Conservation (phyloP, 2,329 filamentous ascomycete species). For the Lasiodiplodia sp. region DNA sequence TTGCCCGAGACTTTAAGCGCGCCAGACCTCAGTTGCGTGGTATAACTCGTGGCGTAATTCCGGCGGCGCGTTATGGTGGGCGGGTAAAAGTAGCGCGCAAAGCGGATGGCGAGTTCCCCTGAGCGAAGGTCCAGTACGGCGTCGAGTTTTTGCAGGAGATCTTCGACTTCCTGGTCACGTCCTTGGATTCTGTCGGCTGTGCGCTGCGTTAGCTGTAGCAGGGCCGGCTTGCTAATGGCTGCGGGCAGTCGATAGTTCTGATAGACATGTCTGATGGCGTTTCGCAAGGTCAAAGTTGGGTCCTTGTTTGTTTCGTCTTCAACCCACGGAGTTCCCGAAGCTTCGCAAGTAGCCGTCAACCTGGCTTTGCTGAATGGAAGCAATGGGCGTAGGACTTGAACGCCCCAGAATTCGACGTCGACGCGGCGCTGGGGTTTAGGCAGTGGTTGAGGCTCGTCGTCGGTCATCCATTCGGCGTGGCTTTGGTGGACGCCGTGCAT, state of each 20-base stretch:
- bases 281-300: conserved; percentile 77
- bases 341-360: conserved; percentile 76
- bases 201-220: conserved; percentile 57
- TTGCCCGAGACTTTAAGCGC: no score
- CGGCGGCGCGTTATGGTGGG: not conserved
- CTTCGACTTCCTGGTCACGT: conserved; percentile 61
- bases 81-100: conserved; percentile 39
- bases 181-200: conserved; percentile 63
- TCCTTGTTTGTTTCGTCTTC: conserved; percentile 87
- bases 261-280: conserved; percentile 76
- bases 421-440: conserved; percentile 40
- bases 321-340: conserved; percentile 75
- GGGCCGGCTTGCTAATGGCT: conserved; percentile 70
- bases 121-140: conserved; percentile 50
- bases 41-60: no score
- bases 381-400: conserved; percentile 73
- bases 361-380: conserved; percentile 74
- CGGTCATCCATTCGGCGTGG: conserved; percentile 31
- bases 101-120: conserved; percentile 43
- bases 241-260: conserved; percentile 67
- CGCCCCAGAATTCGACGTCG: conserved; percentile 67
- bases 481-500: conserved; percentile 70
- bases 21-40: no score
- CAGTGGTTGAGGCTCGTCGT: conserved; percentile 40
- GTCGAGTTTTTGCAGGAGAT: conserved; percentile 59